Evolutionary conservation across 2,329 filamentous ascomycete species (phyloP).

Genomic region (Ustulina deusta): DNA sequence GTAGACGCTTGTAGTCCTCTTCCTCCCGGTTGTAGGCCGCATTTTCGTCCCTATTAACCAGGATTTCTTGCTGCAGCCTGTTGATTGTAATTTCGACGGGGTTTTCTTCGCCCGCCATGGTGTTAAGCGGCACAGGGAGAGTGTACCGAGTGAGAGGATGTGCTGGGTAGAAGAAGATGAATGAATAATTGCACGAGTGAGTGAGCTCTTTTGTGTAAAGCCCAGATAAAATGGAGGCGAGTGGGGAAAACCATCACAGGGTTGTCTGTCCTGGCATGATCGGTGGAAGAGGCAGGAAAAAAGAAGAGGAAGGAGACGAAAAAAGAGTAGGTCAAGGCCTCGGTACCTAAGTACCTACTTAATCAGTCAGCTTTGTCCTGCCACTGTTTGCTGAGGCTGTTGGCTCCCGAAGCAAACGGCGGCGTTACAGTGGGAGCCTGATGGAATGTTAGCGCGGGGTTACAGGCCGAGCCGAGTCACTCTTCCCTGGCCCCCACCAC

Average conservation of each 20-base stretch:
- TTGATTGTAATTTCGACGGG: constrained; percentile 6
- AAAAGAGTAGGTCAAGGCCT: neutral
- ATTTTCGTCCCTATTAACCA: neutral
- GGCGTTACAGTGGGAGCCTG: neutral
- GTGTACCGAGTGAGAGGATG: neutral
- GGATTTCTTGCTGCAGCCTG: constrained; percentile 4
- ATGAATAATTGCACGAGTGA: neutral
- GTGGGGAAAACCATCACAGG: neutral
- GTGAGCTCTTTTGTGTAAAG: neutral
- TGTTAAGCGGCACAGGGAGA: neutral
- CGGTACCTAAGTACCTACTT: no score
- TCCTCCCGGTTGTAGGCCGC: constrained; percentile 1
- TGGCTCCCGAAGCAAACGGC: neutral
- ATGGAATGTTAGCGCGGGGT: neutral
- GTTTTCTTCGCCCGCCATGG: constrained; percentile 21
- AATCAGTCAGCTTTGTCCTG: neutral
- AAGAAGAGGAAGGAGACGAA: neutral
- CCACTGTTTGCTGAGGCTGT: neutral
- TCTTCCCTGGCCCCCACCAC: constrained; percentile 4
- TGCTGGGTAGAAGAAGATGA: neutral
- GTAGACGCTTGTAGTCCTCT: constrained; percentile 4
- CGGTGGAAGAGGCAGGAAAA: neutral
- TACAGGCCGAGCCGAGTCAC: no score
- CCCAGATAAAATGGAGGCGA: neutral
- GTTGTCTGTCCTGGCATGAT: neutral